Percentiles rank a stretch among this genome's conserved stretches.
These are phyloP conservation scores for Plasmodium fragile DNA, from an alignment of 169 alveolate species.

Conservation along the genomic window DNA sequence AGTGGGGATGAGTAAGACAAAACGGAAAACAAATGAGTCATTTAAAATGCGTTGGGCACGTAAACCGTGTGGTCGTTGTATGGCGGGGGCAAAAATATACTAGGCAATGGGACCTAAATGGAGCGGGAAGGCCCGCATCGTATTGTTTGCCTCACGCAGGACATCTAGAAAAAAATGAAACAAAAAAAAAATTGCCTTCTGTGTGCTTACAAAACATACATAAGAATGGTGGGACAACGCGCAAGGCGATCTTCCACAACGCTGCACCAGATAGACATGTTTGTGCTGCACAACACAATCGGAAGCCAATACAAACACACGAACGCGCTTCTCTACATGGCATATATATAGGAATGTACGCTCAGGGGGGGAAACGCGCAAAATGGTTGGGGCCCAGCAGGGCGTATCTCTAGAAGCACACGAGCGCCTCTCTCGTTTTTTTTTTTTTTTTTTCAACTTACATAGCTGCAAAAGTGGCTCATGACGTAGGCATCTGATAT, in stretches of 20 bases:
- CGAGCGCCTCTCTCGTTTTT: background rate
- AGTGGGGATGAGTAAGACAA: background rate
- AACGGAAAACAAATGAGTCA: background rate
- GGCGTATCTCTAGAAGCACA: background rate
- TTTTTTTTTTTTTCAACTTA: slow-evolving; percentile 54
- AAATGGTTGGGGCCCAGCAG: background rate
- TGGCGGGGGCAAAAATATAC: background rate
- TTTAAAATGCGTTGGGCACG: background rate
- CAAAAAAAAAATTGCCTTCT: background rate
- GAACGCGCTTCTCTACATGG: background rate
- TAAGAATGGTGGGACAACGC: background rate
- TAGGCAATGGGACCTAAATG: background rate
- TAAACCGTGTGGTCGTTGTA: background rate
- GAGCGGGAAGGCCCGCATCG: background rate
- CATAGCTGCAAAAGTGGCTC: slow-evolving; percentile 63
- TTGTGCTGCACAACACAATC: background rate
- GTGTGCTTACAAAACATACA: background rate
- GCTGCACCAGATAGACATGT: background rate
- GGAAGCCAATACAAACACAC: background rate
- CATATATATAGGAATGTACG: background rate
- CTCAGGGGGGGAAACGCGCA: slow-evolving; percentile 1
- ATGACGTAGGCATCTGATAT: slow-evolving; percentile 63
- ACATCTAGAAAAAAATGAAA: background rate
- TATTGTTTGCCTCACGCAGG: background rate
- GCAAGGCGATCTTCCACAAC: background rate